Evolutionary conservation across 208 protist genomes (phyloP), one percentile per base, ranked within the genome.

Genomic region (Leishmania guyanensis): DNA sequence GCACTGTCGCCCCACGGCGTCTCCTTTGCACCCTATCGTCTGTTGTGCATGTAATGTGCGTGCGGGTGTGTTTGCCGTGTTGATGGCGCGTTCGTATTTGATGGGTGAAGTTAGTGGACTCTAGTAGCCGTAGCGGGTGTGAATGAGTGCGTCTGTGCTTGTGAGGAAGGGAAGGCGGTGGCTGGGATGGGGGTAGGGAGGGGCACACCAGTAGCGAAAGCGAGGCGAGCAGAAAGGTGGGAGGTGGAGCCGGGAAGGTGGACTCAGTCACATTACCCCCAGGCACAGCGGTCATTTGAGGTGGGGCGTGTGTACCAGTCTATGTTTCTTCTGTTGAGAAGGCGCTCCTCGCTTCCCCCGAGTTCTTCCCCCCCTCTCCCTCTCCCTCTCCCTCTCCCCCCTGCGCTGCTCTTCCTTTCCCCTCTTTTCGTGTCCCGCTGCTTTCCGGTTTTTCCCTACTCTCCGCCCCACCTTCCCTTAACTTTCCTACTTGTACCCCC

Each of bases 81-180:
- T 5, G 39, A 36, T 3, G 5, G 56, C 54, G 50, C 39, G 20
- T 29, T 33, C 1, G 43, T 22, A n/a, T 4, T 48, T 1, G 68
- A 53, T n/a, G 9, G 14, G 53, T 33, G 22, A 48, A 75, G 71
- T 54, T 75, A 75, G 71, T 75, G 36, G 71, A 75, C 50, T 60
- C 8, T 75, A 75, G 50, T 75, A 75, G 48, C 36, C 68, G 36
- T 72, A 72, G 68, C 43, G 43, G 68, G 68, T 53, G 43, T 72
- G 43, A 16, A 16, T 43, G 10, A 51, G 68, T 54, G 53, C 33
- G 51, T 53, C 14, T 17, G 58, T 64, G 58, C 6, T 5, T 64
- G 58, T 17, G 2, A 9, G 33, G 62, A n/a, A 12, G 9, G 36
- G 36, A 29, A 17, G 68, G 36, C 17, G 68, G n/a, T 10, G n/a